A percentile compares a stretch with the other conserved stretches of the same genome.
phyloP scores from a whole-genome alignment of 352 stramenopile genomes.

The Globisporangium middletonii region DNA sequence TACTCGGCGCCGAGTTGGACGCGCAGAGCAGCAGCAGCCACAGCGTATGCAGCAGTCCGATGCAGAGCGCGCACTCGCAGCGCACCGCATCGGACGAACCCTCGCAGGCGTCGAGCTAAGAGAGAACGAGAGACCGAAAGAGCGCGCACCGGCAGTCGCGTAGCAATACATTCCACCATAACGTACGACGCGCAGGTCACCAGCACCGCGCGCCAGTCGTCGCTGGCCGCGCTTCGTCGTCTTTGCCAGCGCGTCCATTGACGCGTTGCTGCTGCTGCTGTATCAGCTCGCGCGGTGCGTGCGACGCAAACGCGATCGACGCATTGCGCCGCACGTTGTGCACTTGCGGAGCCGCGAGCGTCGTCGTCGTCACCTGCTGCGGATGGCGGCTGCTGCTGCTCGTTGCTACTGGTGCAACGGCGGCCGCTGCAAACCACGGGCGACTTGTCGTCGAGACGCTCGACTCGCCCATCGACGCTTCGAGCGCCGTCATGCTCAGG shows the following conservation, averaged over 20 bases:
- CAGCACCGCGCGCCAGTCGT: slow-evolving; percentile 17
- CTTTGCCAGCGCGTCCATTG: slow-evolving; percentile 23
- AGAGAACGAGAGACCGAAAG: background rate
- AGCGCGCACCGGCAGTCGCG: background rate
- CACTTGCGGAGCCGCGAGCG: background rate
- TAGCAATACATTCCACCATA: background rate
- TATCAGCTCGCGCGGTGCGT: no score
- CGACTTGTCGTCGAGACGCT: slow-evolving; percentile 46
- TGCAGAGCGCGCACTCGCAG: slow-evolving; percentile 8
- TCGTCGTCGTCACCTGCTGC: background rate
- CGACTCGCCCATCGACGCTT: slow-evolving; percentile 63
- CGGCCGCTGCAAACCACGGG: slow-evolving; percentile 15
- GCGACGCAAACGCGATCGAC: slow-evolving; percentile 2
- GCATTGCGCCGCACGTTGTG: slow-evolving; percentile 1
- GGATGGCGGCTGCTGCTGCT: background rate
- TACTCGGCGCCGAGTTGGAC: slow-evolving; percentile 38
- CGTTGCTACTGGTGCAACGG: slow-evolving; percentile 26
- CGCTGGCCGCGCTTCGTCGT: slow-evolving; percentile 41
- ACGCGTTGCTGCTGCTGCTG: background rate
- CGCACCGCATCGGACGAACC: background rate
- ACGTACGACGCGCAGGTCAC: background rate
- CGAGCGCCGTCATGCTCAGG: slow-evolving; percentile 52
- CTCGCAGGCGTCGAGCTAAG: slow-evolving; percentile 1
- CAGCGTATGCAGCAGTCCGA: slow-evolving; percentile 3
- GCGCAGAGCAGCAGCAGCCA: slow-evolving; percentile 3